Evolutionary conservation across 306 rosid species (phyloP).

Genomic region (Pyrus communis): DNA sequence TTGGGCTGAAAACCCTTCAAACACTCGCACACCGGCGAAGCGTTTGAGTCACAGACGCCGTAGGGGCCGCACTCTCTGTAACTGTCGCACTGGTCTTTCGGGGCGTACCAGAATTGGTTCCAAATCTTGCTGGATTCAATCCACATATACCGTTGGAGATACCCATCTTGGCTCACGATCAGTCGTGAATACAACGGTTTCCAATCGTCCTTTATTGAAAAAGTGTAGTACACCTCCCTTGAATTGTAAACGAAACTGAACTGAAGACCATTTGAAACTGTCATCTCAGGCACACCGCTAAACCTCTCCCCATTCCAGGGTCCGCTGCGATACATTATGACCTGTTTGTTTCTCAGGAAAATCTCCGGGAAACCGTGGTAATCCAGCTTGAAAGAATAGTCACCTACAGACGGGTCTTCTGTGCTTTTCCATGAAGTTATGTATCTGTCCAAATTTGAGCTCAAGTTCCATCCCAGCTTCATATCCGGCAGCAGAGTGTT

Average conservation of each 20-base stretch:
- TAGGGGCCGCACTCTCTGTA: conserved; percentile 52
- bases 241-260: conserved; percentile 25
- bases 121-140: conserved; percentile 23
- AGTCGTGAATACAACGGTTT: conserved; percentile 29
- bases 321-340: conserved; percentile 38
- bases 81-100: conserved; percentile 49
- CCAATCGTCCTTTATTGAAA: not conserved
- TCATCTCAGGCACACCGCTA: conserved; percentile 79
- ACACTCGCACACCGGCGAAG: conserved; percentile 64
- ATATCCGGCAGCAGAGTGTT: conserved; percentile 61
- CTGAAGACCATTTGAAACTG: conserved; percentile 6
- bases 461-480: conserved; percentile 63
- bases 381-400: conserved; percentile 40
- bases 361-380: conserved; percentile 53
- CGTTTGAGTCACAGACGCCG: conserved; percentile 49
- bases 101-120: conserved; percentile 59
- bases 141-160: conserved; percentile 44
- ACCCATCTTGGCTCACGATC: conserved; percentile 15
- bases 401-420: conserved; percentile 53
- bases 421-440: conserved; percentile 46
- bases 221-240: conserved; percentile 41
- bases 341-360: conserved; percentile 17
- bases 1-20: conserved; percentile 56
- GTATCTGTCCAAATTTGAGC: conserved; percentile 27
- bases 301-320: conserved; percentile 79